These are phyloP conservation scores for Mycena floridula DNA, from an alignment of 768 basidiomycete species.

Conservation along the genomic window DNA sequence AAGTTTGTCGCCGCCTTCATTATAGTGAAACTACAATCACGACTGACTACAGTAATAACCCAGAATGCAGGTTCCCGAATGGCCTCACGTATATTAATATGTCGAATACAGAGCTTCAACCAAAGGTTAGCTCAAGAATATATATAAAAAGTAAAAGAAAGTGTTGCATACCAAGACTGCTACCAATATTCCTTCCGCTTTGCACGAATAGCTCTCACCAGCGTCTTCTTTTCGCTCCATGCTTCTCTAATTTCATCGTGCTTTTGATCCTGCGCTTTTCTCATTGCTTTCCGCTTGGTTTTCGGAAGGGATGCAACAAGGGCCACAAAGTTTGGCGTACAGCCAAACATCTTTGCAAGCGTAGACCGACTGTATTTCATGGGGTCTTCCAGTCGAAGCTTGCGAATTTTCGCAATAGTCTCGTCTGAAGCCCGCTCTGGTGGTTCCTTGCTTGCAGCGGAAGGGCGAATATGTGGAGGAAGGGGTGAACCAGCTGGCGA, in stretches of 20 bases:
- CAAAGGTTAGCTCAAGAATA: no score
- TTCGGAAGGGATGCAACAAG: constrained; percentile 58
- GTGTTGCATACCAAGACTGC: no score
- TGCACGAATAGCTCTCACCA: constrained; percentile 55
- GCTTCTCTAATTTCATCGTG: constrained; percentile 41
- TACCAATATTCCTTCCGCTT: constrained; percentile 74
- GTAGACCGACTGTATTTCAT: constrained; percentile 50
- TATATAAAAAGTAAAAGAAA: no score
- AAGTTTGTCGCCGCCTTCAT: no score
- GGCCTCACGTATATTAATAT: no score
- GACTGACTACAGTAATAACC: no score
- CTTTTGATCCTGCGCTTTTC: constrained; percentile 35
- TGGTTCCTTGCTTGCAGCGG: constrained; percentile 22
- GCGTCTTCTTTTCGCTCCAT: constrained; percentile 69
- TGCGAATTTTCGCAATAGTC: constrained; percentile 48
- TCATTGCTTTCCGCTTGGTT: constrained; percentile 35
- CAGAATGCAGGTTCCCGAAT: no score
- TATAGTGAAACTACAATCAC: no score
- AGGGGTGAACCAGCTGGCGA: constrained; percentile 23
- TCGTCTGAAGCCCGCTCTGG: constrained; percentile 43
- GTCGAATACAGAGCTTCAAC: no score
- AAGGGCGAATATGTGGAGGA: constrained; percentile 44
- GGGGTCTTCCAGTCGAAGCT: constrained; percentile 55
- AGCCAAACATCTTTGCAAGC: constrained; percentile 74
- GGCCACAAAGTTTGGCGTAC: constrained; percentile 62